Percentiles rank a stretch among this genome's conserved stretches.
These are phyloP conservation scores for Tylopilus rubrobrunneus DNA, from an alignment of 768 basidiomycete species.

Conservation along the genomic window DNA sequence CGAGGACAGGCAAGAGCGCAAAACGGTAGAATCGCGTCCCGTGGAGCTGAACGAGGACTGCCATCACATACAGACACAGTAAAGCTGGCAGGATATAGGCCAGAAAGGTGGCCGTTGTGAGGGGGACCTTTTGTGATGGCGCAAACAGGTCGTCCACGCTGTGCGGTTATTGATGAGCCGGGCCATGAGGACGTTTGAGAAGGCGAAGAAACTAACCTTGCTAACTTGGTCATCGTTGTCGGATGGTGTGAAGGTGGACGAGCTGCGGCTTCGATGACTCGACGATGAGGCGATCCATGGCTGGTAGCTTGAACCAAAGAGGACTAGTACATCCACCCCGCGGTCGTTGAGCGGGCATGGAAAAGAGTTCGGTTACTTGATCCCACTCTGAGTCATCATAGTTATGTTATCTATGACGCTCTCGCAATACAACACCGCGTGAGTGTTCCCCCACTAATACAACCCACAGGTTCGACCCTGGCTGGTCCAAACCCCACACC, in stretches of 20 bases:
- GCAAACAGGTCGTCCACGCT: slow-evolving; percentile 1
- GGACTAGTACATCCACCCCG: too few relatives aligned
- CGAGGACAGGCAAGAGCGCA: slow-evolving; percentile 44
- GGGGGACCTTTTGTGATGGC: slow-evolving; percentile 4
- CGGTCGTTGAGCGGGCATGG: too few relatives aligned
- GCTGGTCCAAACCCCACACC: slow-evolving; percentile 29
- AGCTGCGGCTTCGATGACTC: not conserved
- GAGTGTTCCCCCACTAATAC: too few relatives aligned
- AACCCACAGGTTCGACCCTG: slow-evolving; percentile 20
- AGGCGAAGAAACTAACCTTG: not conserved
- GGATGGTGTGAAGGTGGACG: not conserved
- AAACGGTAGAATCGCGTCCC: slow-evolving; percentile 39
- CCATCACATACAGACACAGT: slow-evolving; percentile 45
- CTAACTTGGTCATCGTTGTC: not conserved
- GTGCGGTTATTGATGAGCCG: not conserved
- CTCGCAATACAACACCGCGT: too few relatives aligned
- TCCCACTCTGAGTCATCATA: too few relatives aligned
- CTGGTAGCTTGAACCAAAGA: too few relatives aligned
- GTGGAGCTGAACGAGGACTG: slow-evolving; percentile 47
- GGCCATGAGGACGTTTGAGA: not conserved
- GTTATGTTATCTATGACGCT: too few relatives aligned
- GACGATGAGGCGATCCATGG: too few relatives aligned
- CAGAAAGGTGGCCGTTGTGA: slow-evolving; percentile 22
- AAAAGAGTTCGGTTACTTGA: too few relatives aligned
- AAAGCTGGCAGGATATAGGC: slow-evolving; percentile 40